Base-by-base conservation (phyloP, 2,329 filamentous ascomycete species). In the Hortaea werneckii region DNA sequence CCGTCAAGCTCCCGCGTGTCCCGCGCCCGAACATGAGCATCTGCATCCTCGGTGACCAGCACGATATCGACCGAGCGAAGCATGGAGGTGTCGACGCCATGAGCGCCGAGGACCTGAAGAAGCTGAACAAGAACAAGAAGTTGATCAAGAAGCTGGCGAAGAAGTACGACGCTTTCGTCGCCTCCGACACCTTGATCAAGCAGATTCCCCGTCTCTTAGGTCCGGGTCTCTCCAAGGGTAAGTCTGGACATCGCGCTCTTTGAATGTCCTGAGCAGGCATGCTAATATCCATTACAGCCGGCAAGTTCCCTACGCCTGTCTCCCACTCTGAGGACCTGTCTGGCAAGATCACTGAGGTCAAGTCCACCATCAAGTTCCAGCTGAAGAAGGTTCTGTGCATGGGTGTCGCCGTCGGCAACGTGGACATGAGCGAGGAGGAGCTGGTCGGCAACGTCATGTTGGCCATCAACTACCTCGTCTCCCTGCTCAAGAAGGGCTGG, bases 61-160 rank as follows among this genome's bases (percentile, higher is more conserved):
- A 96, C 80, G 92, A 98, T 81, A 94, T 98, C 69, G 92, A 98
- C 73, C 89, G 92, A 81, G 90, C 92, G 69, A 98, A 98, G 84
- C 92, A 98, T 80, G 86, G 88, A 67, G 90, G 88, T 72, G 82
- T 96, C 63, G 92, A 98, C 70, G 88, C 90, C 77, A 96, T 96
- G 92, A 94, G 87, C 67, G 75, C 87, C 59, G 92, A 98, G 67
- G 92, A 98, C 75, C 77, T 98, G 77, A 98, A 98, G 87, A 98
- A 98, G 85, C 87, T 98, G 63, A 98, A 98, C 85, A 98, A 98
- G 87, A 98, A 98, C 87, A 96, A 98, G 87, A 98, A 98, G 85
- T 84, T 96, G 67, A 95, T 98, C 84, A 98, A 98, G 88, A 98
- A 98, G 85, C 86, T 98, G 60, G 92, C 92, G 57, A 88, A 89